phyloP scores from a whole-genome alignment of 331 rosid genomes.

The Prunus yedoensis region DNA sequence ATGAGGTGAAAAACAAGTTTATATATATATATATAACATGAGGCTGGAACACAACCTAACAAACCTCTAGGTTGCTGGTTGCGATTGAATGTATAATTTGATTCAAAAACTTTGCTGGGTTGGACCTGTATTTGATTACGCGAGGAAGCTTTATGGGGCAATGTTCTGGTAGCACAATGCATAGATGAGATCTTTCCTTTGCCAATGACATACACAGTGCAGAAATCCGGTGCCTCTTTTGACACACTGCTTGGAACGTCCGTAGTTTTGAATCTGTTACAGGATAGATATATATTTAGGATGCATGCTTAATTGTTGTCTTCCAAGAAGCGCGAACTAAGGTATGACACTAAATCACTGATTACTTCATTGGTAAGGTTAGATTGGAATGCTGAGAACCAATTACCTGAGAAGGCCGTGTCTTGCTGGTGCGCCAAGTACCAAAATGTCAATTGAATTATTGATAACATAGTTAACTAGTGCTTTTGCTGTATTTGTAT shows the following conservation, averaged over 20 bases:
- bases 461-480: constrained; percentile 40
- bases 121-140: constrained; percentile 28
- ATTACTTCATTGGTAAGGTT: neutral
- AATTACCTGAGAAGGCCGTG: constrained; percentile 56
- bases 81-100: constrained; percentile 10
- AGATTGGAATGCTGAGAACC: neutral
- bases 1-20: neutral
- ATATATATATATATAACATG: neutral
- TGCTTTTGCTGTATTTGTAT: constrained; percentile 48
- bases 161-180: constrained; percentile 33
- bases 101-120: constrained; percentile 20
- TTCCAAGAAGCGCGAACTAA: neutral
- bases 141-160: constrained; percentile 22
- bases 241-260: constrained; percentile 59
- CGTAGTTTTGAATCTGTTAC: constrained; percentile 44
- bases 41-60: neutral
- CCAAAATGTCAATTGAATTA: constrained; percentile 52
- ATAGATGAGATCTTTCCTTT: constrained; percentile 59
- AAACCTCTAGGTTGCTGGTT: constrained; percentile 32
- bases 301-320: neutral
- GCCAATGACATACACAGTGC: constrained; percentile 64
- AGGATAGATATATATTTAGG: neutral
- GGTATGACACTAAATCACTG: neutral
- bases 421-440: constrained; percentile 67
- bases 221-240: constrained; percentile 63